Base-by-base conservation (phyloP, 352 stramenopile genomes). In the Globisporangium camurandrum region DNA sequence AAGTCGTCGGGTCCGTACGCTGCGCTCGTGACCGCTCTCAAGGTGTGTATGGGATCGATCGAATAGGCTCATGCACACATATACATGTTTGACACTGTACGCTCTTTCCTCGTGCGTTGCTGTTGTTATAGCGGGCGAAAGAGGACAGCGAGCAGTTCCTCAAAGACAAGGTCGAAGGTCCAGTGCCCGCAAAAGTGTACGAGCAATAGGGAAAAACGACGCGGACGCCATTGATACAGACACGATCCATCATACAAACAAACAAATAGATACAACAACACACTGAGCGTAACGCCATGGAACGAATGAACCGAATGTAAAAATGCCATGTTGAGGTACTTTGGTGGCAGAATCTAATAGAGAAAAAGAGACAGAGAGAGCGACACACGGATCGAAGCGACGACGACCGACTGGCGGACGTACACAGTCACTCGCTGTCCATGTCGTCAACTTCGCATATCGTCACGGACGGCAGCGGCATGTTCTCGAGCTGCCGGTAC, bases 91-190 rank as follows among this genome's bases (percentile, higher is more conserved):
- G n/a, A n/a, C n/a, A n/a, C n/a, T 46, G 9, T 30, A 23, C 39
- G 24, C 11, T 33, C 9, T 3, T 5, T 34, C n/a, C 40, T 27
- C 41, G 16, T 27, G 3, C 17, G 10, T 37, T 9, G 12, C 4
- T 19, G 34, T 8, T 41, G 36, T 19, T 50, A 41, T 39, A 92
- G 80, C 67, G 75, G 40, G 77, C 77, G 17, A 92, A 92, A 47
- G 71, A 87, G 34, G 79, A 86, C 62, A 92, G 80, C 55, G 80
- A 92, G 57, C 54, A 28, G 16, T 88, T 89, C 57, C 62, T 92
- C 8, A 88, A 88, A 51, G 75, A 92, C 64, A 82, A 84, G 46
- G 75, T 85, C 33, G 80, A 92, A 61, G 77, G 80, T n/a, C 80
- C 80, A 2, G 68, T 88, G 44, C 66, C 78, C 19, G 67, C 72